These are phyloP conservation scores for Aspergillus felis DNA, from an alignment of 2,329 filamentous ascomycete genomes.

Conservation along the genomic window DNA sequence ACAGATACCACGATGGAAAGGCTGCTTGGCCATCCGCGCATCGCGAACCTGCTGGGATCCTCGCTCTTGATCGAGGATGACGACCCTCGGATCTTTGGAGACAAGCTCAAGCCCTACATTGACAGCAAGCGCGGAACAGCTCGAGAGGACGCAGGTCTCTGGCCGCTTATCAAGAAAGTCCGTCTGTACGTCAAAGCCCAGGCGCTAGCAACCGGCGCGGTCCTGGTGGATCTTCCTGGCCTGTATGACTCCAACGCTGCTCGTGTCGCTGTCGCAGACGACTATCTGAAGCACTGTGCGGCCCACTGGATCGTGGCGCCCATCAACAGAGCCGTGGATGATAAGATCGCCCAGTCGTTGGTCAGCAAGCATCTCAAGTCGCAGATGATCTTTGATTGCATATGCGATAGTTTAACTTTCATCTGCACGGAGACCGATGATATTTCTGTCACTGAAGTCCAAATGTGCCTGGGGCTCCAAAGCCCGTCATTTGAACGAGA, in stretches of 20 bases:
- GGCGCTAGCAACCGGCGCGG: slow-evolving; percentile 51
- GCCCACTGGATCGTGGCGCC: slow-evolving; percentile 61
- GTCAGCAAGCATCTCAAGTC: slow-evolving; percentile 55
- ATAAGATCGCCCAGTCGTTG: slow-evolving; percentile 55
- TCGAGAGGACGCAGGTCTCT: slow-evolving; percentile 38
- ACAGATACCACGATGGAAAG: slow-evolving; percentile 32
- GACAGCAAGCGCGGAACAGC: slow-evolving; percentile 49
- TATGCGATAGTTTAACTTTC: slow-evolving; percentile 53
- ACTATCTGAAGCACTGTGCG: slow-evolving; percentile 59
- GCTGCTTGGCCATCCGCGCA: slow-evolving; percentile 41
- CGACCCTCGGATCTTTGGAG: slow-evolving; percentile 42
- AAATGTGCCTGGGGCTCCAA: slow-evolving; percentile 36
- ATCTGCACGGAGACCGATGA: slow-evolving; percentile 63
- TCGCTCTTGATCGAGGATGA: slow-evolving; percentile 39
- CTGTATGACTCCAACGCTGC: slow-evolving; percentile 59
- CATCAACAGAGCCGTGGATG: slow-evolving; percentile 57
- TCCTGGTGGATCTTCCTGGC: slow-evolving; percentile 58
- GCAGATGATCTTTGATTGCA: slow-evolving; percentile 58
- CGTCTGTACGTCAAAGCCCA: slow-evolving; percentile 49
- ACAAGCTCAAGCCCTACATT: slow-evolving; percentile 47
- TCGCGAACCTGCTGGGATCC: slow-evolving; percentile 46
- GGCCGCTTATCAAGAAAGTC: slow-evolving; percentile 34
- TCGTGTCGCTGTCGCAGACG: slow-evolving; percentile 53
- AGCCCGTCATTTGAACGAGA: slow-evolving; percentile 12
- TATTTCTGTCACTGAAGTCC: slow-evolving; percentile 48